A percentile compares a stretch with the other conserved stretches of the same genome.
phyloP scores from a whole-genome alignment of 139 green algal species.

The Spirogloea muscicola region DNA sequence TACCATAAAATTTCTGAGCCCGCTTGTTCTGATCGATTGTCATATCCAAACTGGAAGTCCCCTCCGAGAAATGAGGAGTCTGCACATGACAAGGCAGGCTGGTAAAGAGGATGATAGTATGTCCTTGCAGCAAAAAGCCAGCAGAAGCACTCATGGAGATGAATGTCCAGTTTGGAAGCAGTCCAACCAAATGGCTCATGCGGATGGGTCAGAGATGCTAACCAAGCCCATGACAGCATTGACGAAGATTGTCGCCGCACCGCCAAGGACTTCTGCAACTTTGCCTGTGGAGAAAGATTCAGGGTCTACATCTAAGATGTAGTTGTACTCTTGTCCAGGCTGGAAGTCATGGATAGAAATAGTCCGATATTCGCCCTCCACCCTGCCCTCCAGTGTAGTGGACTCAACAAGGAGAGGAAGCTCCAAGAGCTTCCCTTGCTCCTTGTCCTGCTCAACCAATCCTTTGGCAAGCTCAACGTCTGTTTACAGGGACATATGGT shows the following conservation, averaged over 20 bases:
- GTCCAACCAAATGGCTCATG: no score
- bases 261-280: constrained; percentile 10
- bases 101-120: no score
- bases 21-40: constrained; percentile 37
- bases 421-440: constrained; percentile 20
- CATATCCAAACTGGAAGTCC: constrained; percentile 40
- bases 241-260: constrained; percentile 49
- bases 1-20: constrained; percentile 39
- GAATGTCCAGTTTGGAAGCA: no score
- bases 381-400: constrained; percentile 21
- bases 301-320: constrained; percentile 40
- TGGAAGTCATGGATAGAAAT: constrained; percentile 23
- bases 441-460: constrained; percentile 25
- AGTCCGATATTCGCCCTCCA: constrained; percentile 32
- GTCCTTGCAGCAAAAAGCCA: no score
- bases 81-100: no score
- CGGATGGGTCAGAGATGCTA: no score
- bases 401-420: constrained; percentile 25
- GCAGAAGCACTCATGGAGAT: no score
- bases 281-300: constrained; percentile 13
- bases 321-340: constrained; percentile 14
- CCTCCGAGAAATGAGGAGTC: constrained; percentile 42
- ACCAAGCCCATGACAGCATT: constrained; percentile 53
- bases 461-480: constrained; percentile 34
- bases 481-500: no score